Evolutionary conservation across 345 rosid species (phyloP).

Genomic region (Syzygium oleosum): DNA sequence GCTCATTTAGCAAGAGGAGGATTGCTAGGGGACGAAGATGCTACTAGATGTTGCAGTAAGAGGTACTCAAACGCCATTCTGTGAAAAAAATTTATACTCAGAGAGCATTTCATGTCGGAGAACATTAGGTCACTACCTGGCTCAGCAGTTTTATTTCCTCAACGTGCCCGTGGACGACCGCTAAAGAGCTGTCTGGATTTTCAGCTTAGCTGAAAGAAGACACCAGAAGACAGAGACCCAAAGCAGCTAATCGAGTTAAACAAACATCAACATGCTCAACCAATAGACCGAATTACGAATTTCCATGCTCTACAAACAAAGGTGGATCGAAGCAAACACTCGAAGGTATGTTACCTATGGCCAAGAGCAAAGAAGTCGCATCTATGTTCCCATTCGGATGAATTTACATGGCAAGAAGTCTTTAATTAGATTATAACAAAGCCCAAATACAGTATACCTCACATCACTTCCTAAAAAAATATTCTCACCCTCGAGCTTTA

Average conservation of each 20-base stretch:
- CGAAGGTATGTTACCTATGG: background rate
- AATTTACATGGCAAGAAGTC: background rate
- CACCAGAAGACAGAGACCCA: background rate
- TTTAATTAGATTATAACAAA: background rate
- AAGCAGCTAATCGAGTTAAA: background rate
- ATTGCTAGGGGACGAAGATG: background rate
- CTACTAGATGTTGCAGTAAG: background rate
- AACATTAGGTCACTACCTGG: background rate
- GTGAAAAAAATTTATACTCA: background rate
- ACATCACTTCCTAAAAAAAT: background rate
- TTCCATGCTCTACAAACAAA: background rate
- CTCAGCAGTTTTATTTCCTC: background rate
- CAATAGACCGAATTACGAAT: background rate
- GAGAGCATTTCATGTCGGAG: background rate
- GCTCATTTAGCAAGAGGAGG: background rate
- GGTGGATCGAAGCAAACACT: background rate
- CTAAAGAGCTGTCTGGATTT: background rate
- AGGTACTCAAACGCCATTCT: background rate
- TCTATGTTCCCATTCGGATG: background rate
- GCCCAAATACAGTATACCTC: background rate
- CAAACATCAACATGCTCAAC: background rate
- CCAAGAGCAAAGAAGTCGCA: background rate
- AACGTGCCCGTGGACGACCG: background rate
- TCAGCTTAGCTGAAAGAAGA: background rate
- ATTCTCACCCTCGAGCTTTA: constrained; percentile 68